Percentiles rank a stretch among this genome's conserved stretches.
These are phyloP conservation scores for Croton setiger DNA, from an alignment of 441 rosid genomes.

Conservation along the genomic window DNA sequence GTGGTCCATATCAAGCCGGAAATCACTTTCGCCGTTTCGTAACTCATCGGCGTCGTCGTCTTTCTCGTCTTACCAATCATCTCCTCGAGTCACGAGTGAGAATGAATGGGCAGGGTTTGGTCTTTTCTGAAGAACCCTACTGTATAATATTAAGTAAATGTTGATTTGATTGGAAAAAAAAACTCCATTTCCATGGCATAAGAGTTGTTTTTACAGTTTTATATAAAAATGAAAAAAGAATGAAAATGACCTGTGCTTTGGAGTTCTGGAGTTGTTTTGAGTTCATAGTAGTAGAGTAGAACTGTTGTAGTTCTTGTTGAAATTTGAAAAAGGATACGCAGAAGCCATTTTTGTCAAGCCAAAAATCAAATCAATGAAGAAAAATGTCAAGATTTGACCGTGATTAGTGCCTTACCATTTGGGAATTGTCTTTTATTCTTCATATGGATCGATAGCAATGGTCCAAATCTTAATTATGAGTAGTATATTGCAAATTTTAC, in stretches of 20 bases:
- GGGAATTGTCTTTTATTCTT: background rate
- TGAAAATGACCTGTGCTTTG: constrained; percentile 17
- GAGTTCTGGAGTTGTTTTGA: background rate
- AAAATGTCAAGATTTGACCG: background rate
- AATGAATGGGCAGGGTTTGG: constrained; percentile 74
- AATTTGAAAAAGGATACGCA: too few species aligned
- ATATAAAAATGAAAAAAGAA: background rate
- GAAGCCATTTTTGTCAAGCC: background rate
- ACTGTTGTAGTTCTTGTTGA: too few species aligned
- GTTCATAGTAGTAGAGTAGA: background rate
- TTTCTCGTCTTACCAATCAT: constrained; percentile 52
- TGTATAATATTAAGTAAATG: background rate
- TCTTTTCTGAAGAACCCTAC: constrained; percentile 39
- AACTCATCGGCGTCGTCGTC: constrained; percentile 59
- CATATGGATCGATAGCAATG: too few species aligned
- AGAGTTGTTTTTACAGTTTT: constrained; percentile 11
- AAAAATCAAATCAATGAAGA: background rate
- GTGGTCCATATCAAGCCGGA: constrained; percentile 61
- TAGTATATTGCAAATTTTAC: too few species aligned
- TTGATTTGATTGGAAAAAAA: background rate
- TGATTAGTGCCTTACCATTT: background rate
- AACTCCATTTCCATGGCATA: background rate
- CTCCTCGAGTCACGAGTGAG: constrained; percentile 49
- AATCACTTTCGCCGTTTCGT: constrained; percentile 47
- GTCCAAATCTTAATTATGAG: too few species aligned